Conservation (phyloP, 352 stramenopile genomes). For the Phytophthora cactorum region DNA sequence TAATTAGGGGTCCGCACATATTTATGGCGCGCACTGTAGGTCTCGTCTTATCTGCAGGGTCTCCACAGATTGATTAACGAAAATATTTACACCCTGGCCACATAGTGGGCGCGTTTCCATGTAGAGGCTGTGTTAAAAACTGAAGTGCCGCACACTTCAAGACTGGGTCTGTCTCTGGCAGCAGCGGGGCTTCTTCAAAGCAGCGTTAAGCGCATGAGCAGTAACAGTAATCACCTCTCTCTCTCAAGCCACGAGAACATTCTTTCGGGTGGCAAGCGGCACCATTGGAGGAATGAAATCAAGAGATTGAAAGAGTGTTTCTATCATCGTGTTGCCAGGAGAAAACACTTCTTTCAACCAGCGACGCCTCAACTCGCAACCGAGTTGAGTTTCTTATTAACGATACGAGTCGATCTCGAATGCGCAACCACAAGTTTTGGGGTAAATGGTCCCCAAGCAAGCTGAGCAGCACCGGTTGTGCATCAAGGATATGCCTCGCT, state of each 20-base stretch:
- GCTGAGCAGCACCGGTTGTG: slow-evolving; percentile 6
- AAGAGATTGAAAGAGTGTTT: background rate
- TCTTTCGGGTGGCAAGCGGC: background rate
- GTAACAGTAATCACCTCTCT: slow-evolving; percentile 14
- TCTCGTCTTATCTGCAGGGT: background rate
- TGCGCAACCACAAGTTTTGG: slow-evolving; percentile 20
- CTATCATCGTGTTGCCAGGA: too few relatives aligned
- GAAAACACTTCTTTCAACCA: too few relatives aligned
- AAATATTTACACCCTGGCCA: slow-evolving; percentile 13
- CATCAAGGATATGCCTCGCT: slow-evolving; percentile 26
- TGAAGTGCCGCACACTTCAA: slow-evolving; percentile 25
- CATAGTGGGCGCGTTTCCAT: slow-evolving; percentile 21
- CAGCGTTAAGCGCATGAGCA: slow-evolving; percentile 29
- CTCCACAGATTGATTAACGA: background rate
- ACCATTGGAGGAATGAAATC: background rate
- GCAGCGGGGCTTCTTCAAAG: slow-evolving; percentile 5
- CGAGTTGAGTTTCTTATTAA: background rate
- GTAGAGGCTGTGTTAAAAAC: slow-evolving; percentile 19
- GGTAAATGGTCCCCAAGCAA: slow-evolving; percentile 19
- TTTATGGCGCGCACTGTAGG: too few relatives aligned
- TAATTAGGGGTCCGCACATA: too few relatives aligned
- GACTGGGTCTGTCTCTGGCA: slow-evolving; percentile 26
- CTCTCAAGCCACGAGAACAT: slow-evolving; percentile 16
- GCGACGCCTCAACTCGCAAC: background rate
- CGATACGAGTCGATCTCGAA: background rate